phyloP scores from a whole-genome alignment of 805 yeast genomes.

The Schwanniomyces vanrijiae region DNA sequence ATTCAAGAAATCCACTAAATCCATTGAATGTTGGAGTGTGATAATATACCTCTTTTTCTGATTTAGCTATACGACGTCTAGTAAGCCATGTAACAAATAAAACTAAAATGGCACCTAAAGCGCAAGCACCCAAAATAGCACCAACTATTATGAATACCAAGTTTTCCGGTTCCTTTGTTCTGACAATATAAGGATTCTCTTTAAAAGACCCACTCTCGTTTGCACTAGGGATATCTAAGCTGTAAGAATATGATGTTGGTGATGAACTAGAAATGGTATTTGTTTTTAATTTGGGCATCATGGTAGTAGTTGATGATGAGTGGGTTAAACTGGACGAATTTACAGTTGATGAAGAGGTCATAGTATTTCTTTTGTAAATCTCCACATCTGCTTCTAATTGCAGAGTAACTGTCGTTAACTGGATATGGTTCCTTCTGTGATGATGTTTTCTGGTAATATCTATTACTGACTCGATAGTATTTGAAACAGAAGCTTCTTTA shows the following conservation, averaged over 20 bases:
- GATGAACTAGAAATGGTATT: not conserved
- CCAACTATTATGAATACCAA: conserved; percentile 47
- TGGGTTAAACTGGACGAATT: not conserved
- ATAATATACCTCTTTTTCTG: conserved; percentile 33
- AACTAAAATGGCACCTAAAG: conserved; percentile 11
- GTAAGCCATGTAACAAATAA: conserved; percentile 18
- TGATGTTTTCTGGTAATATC: not conserved
- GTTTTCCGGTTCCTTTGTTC: conserved; percentile 27
- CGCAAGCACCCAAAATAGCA: conserved; percentile 21
- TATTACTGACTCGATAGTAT: not conserved
- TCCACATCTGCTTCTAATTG: not conserved
- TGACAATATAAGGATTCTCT: conserved; percentile 37
- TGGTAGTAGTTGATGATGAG: not conserved
- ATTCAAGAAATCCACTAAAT: conserved; percentile 10
- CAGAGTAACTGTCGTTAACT: not conserved
- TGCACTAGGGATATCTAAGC: conserved; percentile 8
- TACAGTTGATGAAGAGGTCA: not conserved
- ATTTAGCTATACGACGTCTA: conserved; percentile 25
- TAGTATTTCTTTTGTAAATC: not conserved
- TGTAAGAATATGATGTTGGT: conserved; percentile 7
- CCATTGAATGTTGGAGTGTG: conserved; percentile 10
- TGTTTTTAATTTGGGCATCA: not conserved
- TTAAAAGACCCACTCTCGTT: conserved; percentile 1
- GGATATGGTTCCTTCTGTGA: not conserved
- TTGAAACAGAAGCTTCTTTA: not conserved